These are phyloP conservation scores for Venturiaceae sp. DNA, from an alignment of 2,329 filamentous ascomycete species.

Conservation along the genomic window DNA sequence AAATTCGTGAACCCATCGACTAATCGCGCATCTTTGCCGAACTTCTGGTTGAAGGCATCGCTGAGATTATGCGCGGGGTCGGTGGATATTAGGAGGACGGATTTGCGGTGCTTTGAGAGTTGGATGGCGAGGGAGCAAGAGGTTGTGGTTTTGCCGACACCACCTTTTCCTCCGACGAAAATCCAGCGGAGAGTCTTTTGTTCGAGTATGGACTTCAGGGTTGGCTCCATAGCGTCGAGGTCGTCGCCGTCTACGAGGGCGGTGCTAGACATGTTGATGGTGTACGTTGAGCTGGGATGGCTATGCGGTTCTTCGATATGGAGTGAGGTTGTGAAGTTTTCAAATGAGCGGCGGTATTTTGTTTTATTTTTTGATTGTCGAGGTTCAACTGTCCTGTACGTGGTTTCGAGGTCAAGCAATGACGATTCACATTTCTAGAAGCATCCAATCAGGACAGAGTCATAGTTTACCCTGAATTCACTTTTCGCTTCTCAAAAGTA, in stretches of 20 bases:
- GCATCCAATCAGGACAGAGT: not conserved
- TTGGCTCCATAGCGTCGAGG: conserved; percentile 69
- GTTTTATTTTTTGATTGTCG: no score
- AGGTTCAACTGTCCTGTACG: no score
- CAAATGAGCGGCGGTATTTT: no score
- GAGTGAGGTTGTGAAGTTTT: no score
- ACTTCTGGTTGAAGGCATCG: conserved; percentile 97
- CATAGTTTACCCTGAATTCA: no score
- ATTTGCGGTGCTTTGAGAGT: conserved; percentile 88
- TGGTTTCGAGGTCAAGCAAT: not conserved
- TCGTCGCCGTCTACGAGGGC: not conserved
- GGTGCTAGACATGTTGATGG: not conserved
- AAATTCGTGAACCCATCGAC: conserved; percentile 88
- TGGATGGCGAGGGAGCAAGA: conserved; percentile 98
- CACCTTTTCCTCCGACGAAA: conserved; percentile 96
- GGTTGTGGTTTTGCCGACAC: conserved; percentile 98
- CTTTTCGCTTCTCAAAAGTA: no score
- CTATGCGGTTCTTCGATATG: not conserved
- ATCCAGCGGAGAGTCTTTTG: conserved; percentile 96
- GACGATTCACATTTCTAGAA: not conserved
- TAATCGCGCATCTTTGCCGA: conserved; percentile 93
- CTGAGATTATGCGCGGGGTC: conserved; percentile 97
- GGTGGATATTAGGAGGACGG: conserved; percentile 93
- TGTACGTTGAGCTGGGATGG: not conserved
- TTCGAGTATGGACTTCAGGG: conserved; percentile 87